phyloP scores from a whole-genome alignment of 768 basidiomycete genomes.

The Serendipita sp. region DNA sequence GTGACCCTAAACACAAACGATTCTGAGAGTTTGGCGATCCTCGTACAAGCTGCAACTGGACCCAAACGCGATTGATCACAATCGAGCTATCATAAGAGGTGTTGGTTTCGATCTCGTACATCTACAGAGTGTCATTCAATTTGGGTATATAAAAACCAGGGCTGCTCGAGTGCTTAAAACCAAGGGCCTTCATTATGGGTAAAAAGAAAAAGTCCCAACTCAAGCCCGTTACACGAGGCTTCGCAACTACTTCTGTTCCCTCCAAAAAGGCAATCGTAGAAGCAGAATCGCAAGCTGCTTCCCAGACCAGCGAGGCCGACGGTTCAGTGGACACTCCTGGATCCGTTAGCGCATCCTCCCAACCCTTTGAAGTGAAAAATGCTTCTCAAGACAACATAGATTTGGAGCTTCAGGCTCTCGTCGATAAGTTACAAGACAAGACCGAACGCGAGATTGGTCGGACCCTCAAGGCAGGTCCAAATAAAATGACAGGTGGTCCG shows the following conservation, averaged over 20 bases:
- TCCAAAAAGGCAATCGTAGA: conserved; percentile 33
- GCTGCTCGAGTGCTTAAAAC: no score
- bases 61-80: no score
- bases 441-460: conserved; percentile 70
- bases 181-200: conserved; percentile 28
- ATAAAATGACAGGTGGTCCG: neutral
- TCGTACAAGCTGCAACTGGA: neutral
- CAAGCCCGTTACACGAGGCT: conserved; percentile 58
- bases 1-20: no score
- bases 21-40: neutral
- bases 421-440: conserved; percentile 75
- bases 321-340: neutral
- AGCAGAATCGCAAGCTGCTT: neutral
- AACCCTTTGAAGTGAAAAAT: neutral
- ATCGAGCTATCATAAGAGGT: no score
- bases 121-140: no score
- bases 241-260: conserved; percentile 67
- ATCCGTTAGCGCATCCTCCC: neutral
- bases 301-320: neutral
- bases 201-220: conserved; percentile 78
- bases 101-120: no score
- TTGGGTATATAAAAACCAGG: no score
- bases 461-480: conserved; percentile 42
- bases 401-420: conserved; percentile 43
- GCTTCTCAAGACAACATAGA: conserved; percentile 8